Percentiles rank a stretch among this genome's conserved stretches.
phyloP scores from a whole-genome alignment of 352 stramenopile genomes.

The Globisporangium abappressorium region DNA sequence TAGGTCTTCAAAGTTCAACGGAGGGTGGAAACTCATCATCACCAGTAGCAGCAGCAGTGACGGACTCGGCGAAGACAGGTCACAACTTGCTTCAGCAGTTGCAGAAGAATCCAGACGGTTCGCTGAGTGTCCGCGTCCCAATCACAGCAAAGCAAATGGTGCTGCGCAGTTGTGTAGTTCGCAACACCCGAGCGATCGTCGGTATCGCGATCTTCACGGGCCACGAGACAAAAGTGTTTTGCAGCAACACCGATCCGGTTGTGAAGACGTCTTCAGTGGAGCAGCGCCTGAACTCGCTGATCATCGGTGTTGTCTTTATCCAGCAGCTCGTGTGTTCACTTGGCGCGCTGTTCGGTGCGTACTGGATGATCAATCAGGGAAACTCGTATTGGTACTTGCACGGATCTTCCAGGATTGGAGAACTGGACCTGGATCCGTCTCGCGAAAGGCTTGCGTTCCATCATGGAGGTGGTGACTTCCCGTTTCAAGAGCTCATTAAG shows the following conservation, averaged over 20 bases:
- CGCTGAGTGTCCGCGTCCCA: constrained; percentile 39
- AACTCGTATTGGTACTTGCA: constrained; percentile 69
- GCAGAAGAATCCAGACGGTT: constrained; percentile 30
- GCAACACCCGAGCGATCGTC: constrained; percentile 82
- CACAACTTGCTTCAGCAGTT: constrained; percentile 25
- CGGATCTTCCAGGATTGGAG: neutral
- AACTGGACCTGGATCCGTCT: neutral
- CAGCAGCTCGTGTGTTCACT: constrained; percentile 73
- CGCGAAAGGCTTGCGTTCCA: constrained; percentile 2
- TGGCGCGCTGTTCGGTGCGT: constrained; percentile 55
- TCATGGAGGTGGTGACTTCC: constrained; percentile 24
- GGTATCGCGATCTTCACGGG: constrained; percentile 90
- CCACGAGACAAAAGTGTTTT: constrained; percentile 84
- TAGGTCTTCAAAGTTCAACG: constrained; percentile 25
- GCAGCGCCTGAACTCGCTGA: constrained; percentile 64
- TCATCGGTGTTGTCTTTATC: constrained; percentile 69
- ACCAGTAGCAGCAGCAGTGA: neutral
- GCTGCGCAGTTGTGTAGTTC: constrained; percentile 84
- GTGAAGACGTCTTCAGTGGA: constrained; percentile 82
- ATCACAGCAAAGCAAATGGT: constrained; percentile 89
- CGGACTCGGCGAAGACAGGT: neutral
- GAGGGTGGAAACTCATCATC: neutral
- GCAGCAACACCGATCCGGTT: constrained; percentile 71
- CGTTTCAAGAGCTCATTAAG: constrained; percentile 61
- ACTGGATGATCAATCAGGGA: constrained; percentile 68